Evolutionary conservation across 2,329 filamentous ascomycete genomes (phyloP).

Genomic region (Epichloe elymi): DNA sequence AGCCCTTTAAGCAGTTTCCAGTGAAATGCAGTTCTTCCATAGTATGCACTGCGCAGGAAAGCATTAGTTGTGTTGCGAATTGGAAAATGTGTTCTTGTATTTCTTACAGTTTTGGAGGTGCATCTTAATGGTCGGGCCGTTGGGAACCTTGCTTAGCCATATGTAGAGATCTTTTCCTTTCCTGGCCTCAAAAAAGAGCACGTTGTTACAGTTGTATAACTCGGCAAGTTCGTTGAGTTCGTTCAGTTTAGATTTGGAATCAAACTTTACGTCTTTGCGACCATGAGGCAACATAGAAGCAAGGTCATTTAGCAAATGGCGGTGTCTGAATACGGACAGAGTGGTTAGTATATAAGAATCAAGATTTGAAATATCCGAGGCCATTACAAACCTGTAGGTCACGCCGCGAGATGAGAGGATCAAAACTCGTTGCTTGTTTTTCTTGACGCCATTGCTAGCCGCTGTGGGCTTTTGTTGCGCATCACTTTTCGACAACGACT

Average conservation of each 20-base stretch:
- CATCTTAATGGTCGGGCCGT: conserved; percentile 47
- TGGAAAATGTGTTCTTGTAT: neutral
- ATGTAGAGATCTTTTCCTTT: conserved; percentile 92
- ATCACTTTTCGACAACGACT: conserved; percentile 52
- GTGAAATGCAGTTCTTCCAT: conserved; percentile 96
- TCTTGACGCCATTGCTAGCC: conserved; percentile 36
- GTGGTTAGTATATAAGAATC: neutral
- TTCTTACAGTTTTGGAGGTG: conserved; percentile 61
- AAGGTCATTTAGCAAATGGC: conserved; percentile 84
- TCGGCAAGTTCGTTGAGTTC: conserved; percentile 64
- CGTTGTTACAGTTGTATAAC: conserved; percentile 86
- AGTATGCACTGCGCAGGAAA: conserved; percentile 58
- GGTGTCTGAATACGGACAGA: conserved; percentile 47
- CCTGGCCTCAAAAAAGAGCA: conserved; percentile 92
- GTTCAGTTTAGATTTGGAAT: conserved; percentile 82
- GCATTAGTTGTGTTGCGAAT: conserved; percentile 11
- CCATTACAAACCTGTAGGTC: conserved; percentile 55
- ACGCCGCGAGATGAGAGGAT: conserved; percentile 89
- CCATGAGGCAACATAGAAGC: conserved; percentile 80
- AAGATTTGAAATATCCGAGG: neutral
- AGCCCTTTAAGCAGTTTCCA: conserved; percentile 92
- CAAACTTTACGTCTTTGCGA: conserved; percentile 90
- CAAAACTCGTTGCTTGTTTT: conserved; percentile 65
- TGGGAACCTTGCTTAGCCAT: conserved; percentile 85
- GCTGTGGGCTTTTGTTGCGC: conserved; percentile 35